Evolutionary conservation across 805 yeast species (phyloP), one percentile per base, ranked within the genome.

Genomic region (Wickerhamomyces kurtzmanii): DNA sequence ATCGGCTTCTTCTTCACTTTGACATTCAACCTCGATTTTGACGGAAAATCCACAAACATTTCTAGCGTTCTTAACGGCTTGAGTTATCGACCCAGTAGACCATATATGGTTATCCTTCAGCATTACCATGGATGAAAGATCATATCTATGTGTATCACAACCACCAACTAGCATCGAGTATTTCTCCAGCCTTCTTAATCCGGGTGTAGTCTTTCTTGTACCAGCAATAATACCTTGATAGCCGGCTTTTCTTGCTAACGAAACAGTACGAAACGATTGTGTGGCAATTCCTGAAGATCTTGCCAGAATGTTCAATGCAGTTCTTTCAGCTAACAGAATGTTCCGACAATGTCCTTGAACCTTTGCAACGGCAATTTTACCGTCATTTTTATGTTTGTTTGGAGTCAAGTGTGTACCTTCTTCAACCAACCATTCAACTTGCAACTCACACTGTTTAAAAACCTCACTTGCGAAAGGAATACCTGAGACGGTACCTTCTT

Each of bases 131-230:
- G 91, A 71, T 24, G 91, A 77, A 31, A 87, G 68, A 49, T 89
- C 96, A 48, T 84, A 84, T 38, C 97, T 66, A 53, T 87, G 97
- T 31, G 91, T 69, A 49, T 87, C 97, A 31, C 84, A 81, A 4
- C 96, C 96, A 18, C 96, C 97, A 8, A 87, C 93, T 18, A 84
- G 58, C 97, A 87, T 89, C 15, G 94, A 79, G 55, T 87, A 87
- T 51, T 87, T 87, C 49, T 87, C 97, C 32, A 89, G 57, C 23
- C 77, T 62, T 45, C 97, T 71, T 37, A 87, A 67, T 0, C 97
- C 97, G 0, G 97, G 97, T 0, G 97, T 89, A n/a, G 96, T 89
- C 56, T 87, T 87, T 49, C 97, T 71, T 2, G 97, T 87, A 6
- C 96, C 97, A 0, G 97, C 96, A 49, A 87, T 85, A 15, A 78